Conservation (phyloP, 805 yeast genomes). For the Debaryomyces castellii region DNA sequence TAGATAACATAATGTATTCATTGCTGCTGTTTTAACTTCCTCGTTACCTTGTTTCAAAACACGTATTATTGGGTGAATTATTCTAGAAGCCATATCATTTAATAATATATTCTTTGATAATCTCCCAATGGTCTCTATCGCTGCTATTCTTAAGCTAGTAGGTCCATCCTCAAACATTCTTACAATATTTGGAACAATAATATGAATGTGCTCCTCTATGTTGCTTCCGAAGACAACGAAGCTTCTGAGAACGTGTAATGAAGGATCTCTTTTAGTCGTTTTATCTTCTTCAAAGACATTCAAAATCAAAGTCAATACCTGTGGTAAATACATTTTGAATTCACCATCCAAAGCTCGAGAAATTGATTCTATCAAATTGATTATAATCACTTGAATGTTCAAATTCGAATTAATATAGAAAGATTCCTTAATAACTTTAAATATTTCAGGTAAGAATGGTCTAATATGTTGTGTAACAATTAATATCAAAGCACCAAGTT, state of each 20-base stretch:
- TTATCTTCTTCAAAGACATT: conserved; percentile 75
- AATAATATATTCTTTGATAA: conserved; percentile 70
- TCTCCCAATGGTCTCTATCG: conserved; percentile 82
- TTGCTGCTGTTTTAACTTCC: conserved; percentile 62
- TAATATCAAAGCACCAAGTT: conserved; percentile 71
- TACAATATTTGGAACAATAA: conserved; percentile 84
- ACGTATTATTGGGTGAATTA: conserved; percentile 81
- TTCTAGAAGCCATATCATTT: conserved; percentile 86
- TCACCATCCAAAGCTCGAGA: conserved; percentile 89
- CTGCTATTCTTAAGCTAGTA: conserved; percentile 60
- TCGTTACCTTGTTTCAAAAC: conserved; percentile 53
- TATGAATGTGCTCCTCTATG: conserved; percentile 83
- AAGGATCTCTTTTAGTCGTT: conserved; percentile 56
- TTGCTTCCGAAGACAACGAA: conserved; percentile 85
- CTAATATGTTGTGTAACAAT: conserved; percentile 90
- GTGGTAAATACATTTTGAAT: conserved; percentile 80
- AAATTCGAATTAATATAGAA: conserved; percentile 49
- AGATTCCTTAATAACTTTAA: conserved; percentile 71
- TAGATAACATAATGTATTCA: conserved; percentile 78
- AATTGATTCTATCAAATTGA: conserved; percentile 77
- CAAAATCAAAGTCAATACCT: conserved; percentile 71
- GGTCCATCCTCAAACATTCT: conserved; percentile 74
- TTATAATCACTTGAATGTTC: conserved; percentile 72
- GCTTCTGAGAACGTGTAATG: conserved; percentile 74
- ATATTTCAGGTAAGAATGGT: conserved; percentile 74